These are phyloP conservation scores for Suhomyces pyralidae DNA, from an alignment of 805 yeast genomes.

Conservation along the genomic window DNA sequence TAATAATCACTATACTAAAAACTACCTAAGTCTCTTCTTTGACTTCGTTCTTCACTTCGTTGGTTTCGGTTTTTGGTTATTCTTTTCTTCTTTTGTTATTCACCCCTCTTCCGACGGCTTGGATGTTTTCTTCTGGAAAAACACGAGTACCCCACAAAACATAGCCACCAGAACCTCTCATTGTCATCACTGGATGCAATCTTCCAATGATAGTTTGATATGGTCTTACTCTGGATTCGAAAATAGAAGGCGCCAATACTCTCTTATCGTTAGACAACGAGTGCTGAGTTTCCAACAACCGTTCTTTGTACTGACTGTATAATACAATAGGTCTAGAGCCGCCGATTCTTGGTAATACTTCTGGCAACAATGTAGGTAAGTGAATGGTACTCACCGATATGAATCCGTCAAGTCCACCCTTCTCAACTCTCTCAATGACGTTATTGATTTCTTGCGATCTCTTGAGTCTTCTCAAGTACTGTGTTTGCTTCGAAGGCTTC, in stretches of 20 bases:
- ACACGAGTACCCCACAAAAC: conserved; percentile 77
- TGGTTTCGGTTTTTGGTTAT: not conserved
- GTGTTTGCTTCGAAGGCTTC: conserved; percentile 59
- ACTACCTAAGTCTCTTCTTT: not conserved
- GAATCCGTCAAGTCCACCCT: conserved; percentile 68
- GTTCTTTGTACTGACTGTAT: conserved; percentile 79
- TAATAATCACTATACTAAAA: not conserved
- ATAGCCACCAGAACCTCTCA: conserved; percentile 90
- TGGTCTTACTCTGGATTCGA: conserved; percentile 77
- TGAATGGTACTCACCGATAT: conserved; percentile 71
- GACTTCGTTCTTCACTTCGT: not conserved
- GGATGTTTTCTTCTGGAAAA: conserved; percentile 58
- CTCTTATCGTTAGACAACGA: conserved; percentile 63
- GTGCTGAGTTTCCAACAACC: conserved; percentile 70
- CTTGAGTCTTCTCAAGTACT: conserved; percentile 62
- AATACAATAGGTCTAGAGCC: conserved; percentile 88
- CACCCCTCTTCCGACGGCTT: conserved; percentile 67
- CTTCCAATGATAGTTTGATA: conserved; percentile 94
- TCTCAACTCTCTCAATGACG: conserved; percentile 48
- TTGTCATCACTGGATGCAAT: conserved; percentile 92
- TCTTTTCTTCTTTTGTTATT: conserved; percentile 33
- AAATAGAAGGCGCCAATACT: conserved; percentile 76
- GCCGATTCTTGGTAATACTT: conserved; percentile 59
- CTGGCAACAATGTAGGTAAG: conserved; percentile 61
- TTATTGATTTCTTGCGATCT: conserved; percentile 51